Base-by-base conservation (phyloP, 345 rosid species). In the Aquilaria malaccensis region DNA sequence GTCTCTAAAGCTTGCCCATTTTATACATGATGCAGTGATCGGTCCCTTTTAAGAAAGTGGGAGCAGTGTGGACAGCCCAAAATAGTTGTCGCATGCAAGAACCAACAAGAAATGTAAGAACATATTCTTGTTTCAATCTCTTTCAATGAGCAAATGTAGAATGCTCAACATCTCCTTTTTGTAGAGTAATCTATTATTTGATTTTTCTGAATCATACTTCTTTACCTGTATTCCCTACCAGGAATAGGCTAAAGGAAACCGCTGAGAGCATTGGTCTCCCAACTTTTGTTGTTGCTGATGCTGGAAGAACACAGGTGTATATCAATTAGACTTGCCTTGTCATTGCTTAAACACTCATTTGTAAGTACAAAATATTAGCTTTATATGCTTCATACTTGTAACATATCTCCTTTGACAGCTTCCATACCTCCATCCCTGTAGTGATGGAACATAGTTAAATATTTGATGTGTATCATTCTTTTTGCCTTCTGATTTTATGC, bases 281-380 rank as follows among this genome's bases (percentile, higher is more conserved):
- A 4, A 85, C 96, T 65, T 91, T 84, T 76, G 87, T 83, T 66
- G 96, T 88, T n/a, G 89, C 98, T 55, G 98, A 91, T 84, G 98
- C 96, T 53, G 98, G 96, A 70, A 68, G 85, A 81, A 91, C 98
- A 61, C 82, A 91, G 92, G 98, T 83, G 67, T 41, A 11, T 31
- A 22, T 22, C 22, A 22, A 22, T 5, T 3, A 37, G 43, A 9
- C 43, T 37, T 37, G 2, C 7, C 43, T 37, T 9, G 4, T 37
- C 43, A 3, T 37, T 5, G 43, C 43, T 37, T 37, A 37, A 37
- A 37, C 2, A 37, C 7, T 37, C 43, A 37, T 9, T 37, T 37
- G 1, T 37, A 37, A 37, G 43, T 37, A 3, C 5, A 37, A 37
- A 37, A 37, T 2, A 37, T 9, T 37, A 22, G 22, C 22, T 22